A percentile compares a stretch with the other conserved stretches of the same genome.
phyloP scores from a whole-genome alignment of 352 stramenopile genomes.

The Elongisporangium prolatum region DNA sequence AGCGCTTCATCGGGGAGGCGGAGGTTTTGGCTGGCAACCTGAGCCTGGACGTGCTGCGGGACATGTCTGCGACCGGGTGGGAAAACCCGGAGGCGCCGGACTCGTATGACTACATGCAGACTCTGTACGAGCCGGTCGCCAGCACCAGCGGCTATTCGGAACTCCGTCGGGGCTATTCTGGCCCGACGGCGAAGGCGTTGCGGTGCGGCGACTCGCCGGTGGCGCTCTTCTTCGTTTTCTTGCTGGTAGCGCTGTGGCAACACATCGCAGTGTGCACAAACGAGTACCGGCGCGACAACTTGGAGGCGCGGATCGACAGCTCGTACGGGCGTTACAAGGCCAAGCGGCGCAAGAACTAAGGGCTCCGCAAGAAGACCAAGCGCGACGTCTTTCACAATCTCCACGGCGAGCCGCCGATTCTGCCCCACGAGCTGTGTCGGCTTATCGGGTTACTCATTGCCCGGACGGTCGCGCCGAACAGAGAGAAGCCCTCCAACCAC shows the following conservation, averaged over 20 bases:
- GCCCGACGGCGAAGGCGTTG: not conserved
- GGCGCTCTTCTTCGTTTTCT: constrained; percentile 12
- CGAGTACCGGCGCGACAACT: constrained; percentile 11
- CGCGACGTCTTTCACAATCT: constrained; percentile 11
- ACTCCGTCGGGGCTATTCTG: not conserved
- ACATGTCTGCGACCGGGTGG: constrained; percentile 5
- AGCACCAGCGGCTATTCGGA: not conserved
- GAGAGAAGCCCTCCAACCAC: constrained; percentile 9
- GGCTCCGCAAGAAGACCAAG: constrained; percentile 4
- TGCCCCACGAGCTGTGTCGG: constrained; percentile 7
- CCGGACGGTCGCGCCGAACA: constrained; percentile 8
- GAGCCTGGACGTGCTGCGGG: constrained; percentile 4
- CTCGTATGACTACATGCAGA: constrained; percentile 4
- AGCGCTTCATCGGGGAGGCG: constrained; percentile 5
- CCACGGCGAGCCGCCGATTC: not conserved
- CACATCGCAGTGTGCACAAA: constrained; percentile 13
- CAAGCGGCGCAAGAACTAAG: not conserved
- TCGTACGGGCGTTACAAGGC: constrained; percentile 7
- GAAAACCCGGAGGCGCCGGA: constrained; percentile 8
- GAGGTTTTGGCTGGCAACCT: constrained; percentile 10
- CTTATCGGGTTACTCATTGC: constrained; percentile 5
- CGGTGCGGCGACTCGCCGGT: constrained; percentile 4
- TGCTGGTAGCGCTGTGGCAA: constrained; percentile 11
- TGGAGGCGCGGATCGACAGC: constrained; percentile 1
- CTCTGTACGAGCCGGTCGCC: not conserved